phyloP scores from a whole-genome alignment of 1,139 yeast genomes.

The Geotrichum australiense region DNA sequence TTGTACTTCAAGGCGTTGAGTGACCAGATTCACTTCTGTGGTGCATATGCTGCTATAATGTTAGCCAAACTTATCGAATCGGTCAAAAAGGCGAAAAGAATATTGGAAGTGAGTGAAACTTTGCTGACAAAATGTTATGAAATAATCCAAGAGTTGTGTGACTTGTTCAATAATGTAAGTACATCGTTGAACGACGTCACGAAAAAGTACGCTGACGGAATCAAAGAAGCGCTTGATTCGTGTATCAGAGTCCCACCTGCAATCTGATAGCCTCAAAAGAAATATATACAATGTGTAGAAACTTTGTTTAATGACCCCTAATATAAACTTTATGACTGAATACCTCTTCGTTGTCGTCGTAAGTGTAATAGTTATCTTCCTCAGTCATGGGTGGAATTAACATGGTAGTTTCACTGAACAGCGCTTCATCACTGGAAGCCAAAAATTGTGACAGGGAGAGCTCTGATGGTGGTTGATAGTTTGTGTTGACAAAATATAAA shows the following conservation, averaged over 20 bases:
- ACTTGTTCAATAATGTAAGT: conserved; percentile 9
- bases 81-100: conserved; percentile 11
- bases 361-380: conserved; percentile 30
- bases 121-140: conserved; percentile 13
- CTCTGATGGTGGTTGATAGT: conserved; percentile 34
- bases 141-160: conserved; percentile 7
- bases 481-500: conserved; percentile 30
- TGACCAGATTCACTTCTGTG: conserved; percentile 59
- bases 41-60: conserved; percentile 46
- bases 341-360: conserved; percentile 33
- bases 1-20: conserved; percentile 61
- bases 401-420: conserved; percentile 33
- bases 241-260: conserved; percentile 12
- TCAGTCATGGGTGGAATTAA: conserved; percentile 33
- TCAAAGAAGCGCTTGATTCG: conserved; percentile 16
- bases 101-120: conserved; percentile 12
- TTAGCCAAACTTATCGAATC: conserved; percentile 33
- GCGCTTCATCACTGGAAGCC: conserved; percentile 34
- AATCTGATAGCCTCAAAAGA: background rate
- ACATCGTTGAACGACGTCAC: conserved; percentile 22
- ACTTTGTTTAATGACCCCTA: conserved; percentile 13
- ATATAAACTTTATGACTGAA: conserved; percentile 27
- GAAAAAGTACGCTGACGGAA: conserved; percentile 23
- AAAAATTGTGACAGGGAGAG: conserved; percentile 33
- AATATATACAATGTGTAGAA: background rate